Evolutionary conservation across 2,329 filamentous ascomycete genomes (phyloP).

Genomic region (Cercospora zeina): DNA sequence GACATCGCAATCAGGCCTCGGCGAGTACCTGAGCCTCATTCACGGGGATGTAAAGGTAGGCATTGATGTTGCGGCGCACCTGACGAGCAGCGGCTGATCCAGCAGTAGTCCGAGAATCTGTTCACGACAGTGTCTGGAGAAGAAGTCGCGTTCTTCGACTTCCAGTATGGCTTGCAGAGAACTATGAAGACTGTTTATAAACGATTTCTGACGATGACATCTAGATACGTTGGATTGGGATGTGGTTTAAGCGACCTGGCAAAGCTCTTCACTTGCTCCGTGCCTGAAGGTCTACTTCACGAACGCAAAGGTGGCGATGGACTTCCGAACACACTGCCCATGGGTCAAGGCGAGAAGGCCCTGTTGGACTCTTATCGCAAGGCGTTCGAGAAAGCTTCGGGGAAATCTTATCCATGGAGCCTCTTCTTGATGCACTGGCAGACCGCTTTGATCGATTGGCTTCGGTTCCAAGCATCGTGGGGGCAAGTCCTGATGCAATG

Average conservation of each 20-base stretch:
- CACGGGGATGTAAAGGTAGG: slow-evolving; percentile 65
- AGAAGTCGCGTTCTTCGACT: slow-evolving; percentile 65
- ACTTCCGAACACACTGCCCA: slow-evolving; percentile 42
- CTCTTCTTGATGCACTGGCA: slow-evolving; percentile 64
- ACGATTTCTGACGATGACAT: background rate
- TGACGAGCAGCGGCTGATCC: background rate
- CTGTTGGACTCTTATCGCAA: slow-evolving; percentile 56
- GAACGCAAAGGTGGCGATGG: background rate
- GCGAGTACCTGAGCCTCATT: slow-evolving; percentile 56
- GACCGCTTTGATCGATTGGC: slow-evolving; percentile 67
- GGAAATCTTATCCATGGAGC: slow-evolving; percentile 55
- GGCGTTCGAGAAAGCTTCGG: slow-evolving; percentile 40
- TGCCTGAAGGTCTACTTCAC: slow-evolving; percentile 56
- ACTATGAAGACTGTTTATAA: background rate
- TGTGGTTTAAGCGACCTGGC: slow-evolving; percentile 66
- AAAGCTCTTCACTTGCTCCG: slow-evolving; percentile 67
- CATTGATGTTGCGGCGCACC: background rate
- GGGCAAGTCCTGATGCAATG: slow-evolving; percentile 12
- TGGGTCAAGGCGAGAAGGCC: slow-evolving; percentile 53
- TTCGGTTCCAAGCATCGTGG: slow-evolving; percentile 47
- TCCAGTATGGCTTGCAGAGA: slow-evolving; percentile 55
- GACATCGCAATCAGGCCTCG: slow-evolving; percentile 25
- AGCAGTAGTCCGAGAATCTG: slow-evolving; percentile 59
- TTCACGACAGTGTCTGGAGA: slow-evolving; percentile 56
- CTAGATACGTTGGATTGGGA: slow-evolving; percentile 55